These are phyloP conservation scores for Cryomyces antarcticus DNA, from an alignment of 495 filamentous ascomycete genomes.

Conservation along the genomic window DNA sequence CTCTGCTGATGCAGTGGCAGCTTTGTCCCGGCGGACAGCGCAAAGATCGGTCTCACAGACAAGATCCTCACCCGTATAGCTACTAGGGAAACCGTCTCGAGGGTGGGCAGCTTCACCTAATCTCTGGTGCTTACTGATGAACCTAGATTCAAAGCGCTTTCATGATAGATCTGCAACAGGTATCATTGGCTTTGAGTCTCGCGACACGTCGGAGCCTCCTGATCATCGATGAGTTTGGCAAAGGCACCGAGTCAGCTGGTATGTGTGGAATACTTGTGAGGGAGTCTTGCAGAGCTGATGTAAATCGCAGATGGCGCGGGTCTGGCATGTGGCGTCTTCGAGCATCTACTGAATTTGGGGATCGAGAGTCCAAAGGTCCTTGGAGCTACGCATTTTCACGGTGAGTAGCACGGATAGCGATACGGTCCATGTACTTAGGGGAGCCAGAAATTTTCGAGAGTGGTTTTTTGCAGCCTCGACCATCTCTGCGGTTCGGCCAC, in stretches of 20 bases:
- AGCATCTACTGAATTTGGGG: conserved; percentile 45
- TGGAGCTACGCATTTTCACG: conserved; percentile 78
- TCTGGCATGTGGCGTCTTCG: conserved; percentile 62
- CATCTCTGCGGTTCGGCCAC: conserved; percentile 48
- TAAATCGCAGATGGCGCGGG: conserved; percentile 50
- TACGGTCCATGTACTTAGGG: not conserved
- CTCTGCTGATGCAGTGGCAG: conserved; percentile 15
- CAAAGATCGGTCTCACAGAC: conserved; percentile 73
- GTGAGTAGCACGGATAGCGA: conserved; percentile 1
- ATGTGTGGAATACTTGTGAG: conserved; percentile 1
- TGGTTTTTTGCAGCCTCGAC: conserved; percentile 36
- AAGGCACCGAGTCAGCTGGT: conserved; percentile 63
- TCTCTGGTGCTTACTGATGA: not conserved
- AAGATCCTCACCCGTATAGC: conserved; percentile 79
- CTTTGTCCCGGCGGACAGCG: conserved; percentile 66
- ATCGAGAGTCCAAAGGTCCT: conserved; percentile 59
- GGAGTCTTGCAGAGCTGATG: not conserved
- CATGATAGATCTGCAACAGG: conserved; percentile 80
- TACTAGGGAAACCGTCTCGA: conserved; percentile 70
- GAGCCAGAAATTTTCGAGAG: conserved; percentile 57
- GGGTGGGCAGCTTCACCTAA: conserved; percentile 16
- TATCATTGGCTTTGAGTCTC: conserved; percentile 57
- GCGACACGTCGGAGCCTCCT: conserved; percentile 60
- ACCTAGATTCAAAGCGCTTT: conserved; percentile 67
- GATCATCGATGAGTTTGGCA: conserved; percentile 89